phyloP scores from a whole-genome alignment of 768 basidiomycete genomes.

The Suillus ampliporus region DNA sequence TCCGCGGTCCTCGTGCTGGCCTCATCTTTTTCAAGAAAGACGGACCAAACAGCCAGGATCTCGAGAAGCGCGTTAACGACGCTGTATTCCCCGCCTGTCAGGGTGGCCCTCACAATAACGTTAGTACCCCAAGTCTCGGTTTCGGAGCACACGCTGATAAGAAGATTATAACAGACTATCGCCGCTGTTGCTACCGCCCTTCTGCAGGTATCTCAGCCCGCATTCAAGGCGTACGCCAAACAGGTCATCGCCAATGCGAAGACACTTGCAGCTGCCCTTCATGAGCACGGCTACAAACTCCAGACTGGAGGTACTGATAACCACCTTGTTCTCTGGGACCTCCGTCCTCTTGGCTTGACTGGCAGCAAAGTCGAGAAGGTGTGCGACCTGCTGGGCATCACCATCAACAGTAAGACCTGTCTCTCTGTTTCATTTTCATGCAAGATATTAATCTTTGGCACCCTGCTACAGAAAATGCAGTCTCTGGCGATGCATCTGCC shows the following conservation, averaged over 20 bases:
- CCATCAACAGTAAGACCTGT: constrained; percentile 81
- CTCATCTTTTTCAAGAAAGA: constrained; percentile 99
- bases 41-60: constrained; percentile 76
- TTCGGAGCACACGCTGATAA: constrained; percentile 4
- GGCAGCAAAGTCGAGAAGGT: constrained; percentile 99
- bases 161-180: constrained; percentile 68
- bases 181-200: constrained; percentile 94
- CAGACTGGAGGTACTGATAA: constrained; percentile 97
- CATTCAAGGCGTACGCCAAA: constrained; percentile 90
- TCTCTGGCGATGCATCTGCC: constrained; percentile 94
- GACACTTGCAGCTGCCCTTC: constrained; percentile 74
- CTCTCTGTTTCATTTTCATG: not conserved
- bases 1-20: constrained; percentile 97
- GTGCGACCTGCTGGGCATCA: constrained; percentile 95
- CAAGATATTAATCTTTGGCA: not conserved
- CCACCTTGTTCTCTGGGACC: constrained; percentile 98
- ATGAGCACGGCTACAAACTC: constrained; percentile 88
- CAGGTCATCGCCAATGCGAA: constrained; percentile 92
- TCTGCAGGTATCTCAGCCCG: constrained; percentile 87
- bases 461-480: constrained; percentile 78
- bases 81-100: constrained; percentile 99
- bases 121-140: constrained; percentile 39
- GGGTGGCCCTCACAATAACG: constrained; percentile 99
- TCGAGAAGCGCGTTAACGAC: constrained; percentile 97
- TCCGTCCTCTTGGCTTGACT: constrained; percentile 93